Evolutionary conservation across 805 yeast species (phyloP).

Genomic region (Wickerhamiella dianesei): DNA sequence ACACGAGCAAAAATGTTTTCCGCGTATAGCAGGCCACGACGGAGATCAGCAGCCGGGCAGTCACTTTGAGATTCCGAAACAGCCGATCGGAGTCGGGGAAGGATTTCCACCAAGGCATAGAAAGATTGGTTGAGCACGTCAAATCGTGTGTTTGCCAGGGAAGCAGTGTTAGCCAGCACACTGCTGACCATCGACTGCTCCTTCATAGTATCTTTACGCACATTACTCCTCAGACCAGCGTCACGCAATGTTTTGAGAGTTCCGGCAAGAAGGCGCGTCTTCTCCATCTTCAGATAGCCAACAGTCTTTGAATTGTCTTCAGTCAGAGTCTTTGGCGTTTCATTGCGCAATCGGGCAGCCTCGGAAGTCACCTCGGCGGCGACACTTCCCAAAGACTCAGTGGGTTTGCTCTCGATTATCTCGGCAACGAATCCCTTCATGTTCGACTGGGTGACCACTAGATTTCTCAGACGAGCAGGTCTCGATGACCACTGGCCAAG

Average conservation of each 20-base stretch:
- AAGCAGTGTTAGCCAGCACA: conserved; percentile 41
- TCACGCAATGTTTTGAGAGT: conserved; percentile 58
- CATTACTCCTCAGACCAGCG: conserved; percentile 59
- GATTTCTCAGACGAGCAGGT: neutral
- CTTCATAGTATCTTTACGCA: conserved; percentile 51
- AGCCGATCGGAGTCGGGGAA: conserved; percentile 65
- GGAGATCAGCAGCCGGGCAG: conserved; percentile 59
- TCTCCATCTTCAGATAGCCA: conserved; percentile 67
- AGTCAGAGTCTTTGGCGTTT: conserved; percentile 59
- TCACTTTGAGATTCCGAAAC: conserved; percentile 47
- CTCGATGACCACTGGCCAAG: neutral
- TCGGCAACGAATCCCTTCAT: conserved; percentile 23
- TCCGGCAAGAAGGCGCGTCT: conserved; percentile 63
- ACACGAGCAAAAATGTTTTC: conserved; percentile 57
- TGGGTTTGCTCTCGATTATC: conserved; percentile 18
- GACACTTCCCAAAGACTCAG: conserved; percentile 32
- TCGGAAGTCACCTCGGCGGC: conserved; percentile 43
- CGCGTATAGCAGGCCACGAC: conserved; percentile 58
- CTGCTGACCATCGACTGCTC: conserved; percentile 49
- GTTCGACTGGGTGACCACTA: neutral
- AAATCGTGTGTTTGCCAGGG: conserved; percentile 26
- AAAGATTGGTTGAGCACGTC: conserved; percentile 38
- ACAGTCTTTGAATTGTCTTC: conserved; percentile 42
- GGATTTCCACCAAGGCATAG: conserved; percentile 58
- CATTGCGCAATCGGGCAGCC: conserved; percentile 50